Base-by-base conservation (phyloP, 2,329 filamentous ascomycete genomes). In the Fusarium sp. region DNA sequence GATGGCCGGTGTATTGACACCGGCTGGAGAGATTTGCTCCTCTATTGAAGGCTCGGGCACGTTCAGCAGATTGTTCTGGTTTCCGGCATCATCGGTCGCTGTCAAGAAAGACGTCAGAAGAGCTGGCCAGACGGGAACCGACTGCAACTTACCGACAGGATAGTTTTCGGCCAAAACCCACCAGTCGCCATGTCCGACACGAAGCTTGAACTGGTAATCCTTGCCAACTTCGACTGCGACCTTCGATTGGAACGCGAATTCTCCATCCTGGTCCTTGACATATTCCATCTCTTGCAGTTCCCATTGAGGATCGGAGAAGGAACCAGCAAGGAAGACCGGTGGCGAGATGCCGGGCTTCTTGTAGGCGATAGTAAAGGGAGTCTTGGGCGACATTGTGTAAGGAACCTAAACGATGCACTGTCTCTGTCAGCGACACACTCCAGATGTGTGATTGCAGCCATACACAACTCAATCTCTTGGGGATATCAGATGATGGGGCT, bases 151-250 rank as follows among this genome's bases (percentile, higher is more conserved):
- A 92, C 91, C 85, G 58, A 84, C 89, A 13, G 88, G 86, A 57
- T 85, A 83, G 46, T 82, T 83, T 62, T 93, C 89, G 71, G 94
- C 88, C 47, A 93, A 78, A 27, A 90, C 83, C 91, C 91, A 93
- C 88, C 90, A 92, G 68, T 92, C 87, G 50, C 88, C 88, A 18
- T 84, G 78, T 10, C 91, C 91, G 37, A 92, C 82, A 31, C 91
- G 87, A 72, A 94, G 92, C 79, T 94, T 94, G 85, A 94, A 95
- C 74, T 92, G 89, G 70, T 93, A 88, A 61, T 88, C 86, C 48
- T 87, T 85, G 23, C 87, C 87, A 23, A 87, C 82, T 16, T 88
- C 82, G 8, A 87, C 83, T 37, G 84, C 77, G 46, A 93, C 83
- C 1, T 84, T 79, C 62, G 88, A 88, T 44, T 79, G 83, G 76